Conservation (phyloP, 331 rosid genomes). For the Malus hybrid region DNA sequence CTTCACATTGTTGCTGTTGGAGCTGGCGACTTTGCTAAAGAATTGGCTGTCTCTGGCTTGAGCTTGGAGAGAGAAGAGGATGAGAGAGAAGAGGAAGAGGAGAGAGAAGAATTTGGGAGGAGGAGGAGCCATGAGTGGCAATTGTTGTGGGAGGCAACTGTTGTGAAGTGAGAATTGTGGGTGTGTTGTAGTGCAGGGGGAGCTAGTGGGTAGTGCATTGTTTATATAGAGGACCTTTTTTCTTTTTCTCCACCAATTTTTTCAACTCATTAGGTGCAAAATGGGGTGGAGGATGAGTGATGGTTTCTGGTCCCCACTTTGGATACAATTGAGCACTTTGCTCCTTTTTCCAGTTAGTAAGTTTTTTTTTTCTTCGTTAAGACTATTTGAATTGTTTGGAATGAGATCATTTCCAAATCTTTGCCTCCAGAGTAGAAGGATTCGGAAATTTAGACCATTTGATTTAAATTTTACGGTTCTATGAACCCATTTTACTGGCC, state of each 20-base stretch:
- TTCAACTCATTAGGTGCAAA: slow-evolving; percentile 49
- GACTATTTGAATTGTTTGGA: not conserved
- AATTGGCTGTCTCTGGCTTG: slow-evolving; percentile 52
- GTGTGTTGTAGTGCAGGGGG: slow-evolving; percentile 19
- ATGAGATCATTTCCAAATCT: too few relatives aligned
- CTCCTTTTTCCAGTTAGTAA: not conserved
- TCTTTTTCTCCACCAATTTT: slow-evolving; percentile 1
- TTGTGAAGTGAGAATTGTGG: not conserved
- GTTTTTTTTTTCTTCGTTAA: too few relatives aligned
- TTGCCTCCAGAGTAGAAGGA: too few relatives aligned
- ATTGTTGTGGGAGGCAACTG: not conserved
- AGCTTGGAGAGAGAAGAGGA: slow-evolving; percentile 24
- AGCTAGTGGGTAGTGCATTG: not conserved
- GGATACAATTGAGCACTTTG: slow-evolving; percentile 5
- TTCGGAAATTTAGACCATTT: too few relatives aligned
- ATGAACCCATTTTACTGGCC: too few relatives aligned
- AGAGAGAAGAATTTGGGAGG: slow-evolving; percentile 27
- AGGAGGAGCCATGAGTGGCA: slow-evolving; percentile 43
- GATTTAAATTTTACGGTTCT: too few relatives aligned
- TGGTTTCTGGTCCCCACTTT: slow-evolving; percentile 56
- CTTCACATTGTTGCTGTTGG: slow-evolving; percentile 20
- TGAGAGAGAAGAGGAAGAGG: slow-evolving; percentile 36
- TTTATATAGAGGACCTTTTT: slow-evolving; percentile 36
- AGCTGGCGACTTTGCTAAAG: slow-evolving; percentile 71
- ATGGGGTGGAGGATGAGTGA: slow-evolving; percentile 25